Evolutionary conservation across 257 asterid genomes (phyloP).

Genomic region (Echites panduratus): DNA sequence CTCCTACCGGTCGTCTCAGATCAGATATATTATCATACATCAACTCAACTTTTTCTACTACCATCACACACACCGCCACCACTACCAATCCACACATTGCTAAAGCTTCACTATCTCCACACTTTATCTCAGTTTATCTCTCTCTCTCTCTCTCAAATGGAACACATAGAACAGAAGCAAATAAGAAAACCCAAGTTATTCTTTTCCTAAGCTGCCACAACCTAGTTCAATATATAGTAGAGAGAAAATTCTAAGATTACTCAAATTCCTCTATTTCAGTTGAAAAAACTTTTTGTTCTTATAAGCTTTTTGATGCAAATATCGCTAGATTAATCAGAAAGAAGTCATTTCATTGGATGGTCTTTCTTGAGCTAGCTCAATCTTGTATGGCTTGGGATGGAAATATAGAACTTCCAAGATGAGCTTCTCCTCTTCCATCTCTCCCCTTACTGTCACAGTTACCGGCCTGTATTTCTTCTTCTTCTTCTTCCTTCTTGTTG

Average conservation of each 20-base stretch:
- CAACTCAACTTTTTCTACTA: neutral
- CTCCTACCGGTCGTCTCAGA: neutral
- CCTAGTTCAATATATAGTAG: neutral
- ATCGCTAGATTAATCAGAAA: no score
- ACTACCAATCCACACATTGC: constrained; percentile 3
- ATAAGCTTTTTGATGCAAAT: neutral
- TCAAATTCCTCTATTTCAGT: neutral
- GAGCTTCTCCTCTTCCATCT: constrained; percentile 9
- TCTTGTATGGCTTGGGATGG: constrained; percentile 20
- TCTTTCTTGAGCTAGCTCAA: neutral
- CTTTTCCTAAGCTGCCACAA: constrained; percentile 6
- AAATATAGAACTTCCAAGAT: constrained; percentile 11
- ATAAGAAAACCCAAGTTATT: neutral
- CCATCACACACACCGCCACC: neutral
- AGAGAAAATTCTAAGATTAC: neutral
- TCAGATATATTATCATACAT: neutral
- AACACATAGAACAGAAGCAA: neutral
- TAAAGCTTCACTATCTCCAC: no score
- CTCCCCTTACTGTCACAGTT: constrained; percentile 14
- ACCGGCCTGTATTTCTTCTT: no score
- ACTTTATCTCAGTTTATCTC: no score
- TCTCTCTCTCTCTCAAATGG: constrained; percentile 16
- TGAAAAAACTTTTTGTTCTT: no score
- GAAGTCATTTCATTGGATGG: neutral
- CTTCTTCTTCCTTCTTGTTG: constrained; percentile 17